phyloP scores from a whole-genome alignment of 331 rosid species.

The Acacia pycnantha region DNA sequence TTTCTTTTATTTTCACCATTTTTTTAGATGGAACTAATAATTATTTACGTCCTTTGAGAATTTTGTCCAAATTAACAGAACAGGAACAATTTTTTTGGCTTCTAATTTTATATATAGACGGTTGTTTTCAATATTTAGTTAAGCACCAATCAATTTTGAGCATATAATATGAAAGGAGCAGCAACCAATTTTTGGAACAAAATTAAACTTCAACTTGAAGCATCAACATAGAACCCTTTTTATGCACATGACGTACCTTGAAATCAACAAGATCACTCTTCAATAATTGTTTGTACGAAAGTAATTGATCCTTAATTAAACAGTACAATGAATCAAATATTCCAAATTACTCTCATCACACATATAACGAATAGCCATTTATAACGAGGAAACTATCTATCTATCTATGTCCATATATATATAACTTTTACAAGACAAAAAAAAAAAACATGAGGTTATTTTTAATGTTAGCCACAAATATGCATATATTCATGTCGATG shows the following conservation, averaged over 20 bases:
- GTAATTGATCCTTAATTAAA: background rate
- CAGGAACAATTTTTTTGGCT: background rate
- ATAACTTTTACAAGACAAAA: background rate
- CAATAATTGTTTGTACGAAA: background rate
- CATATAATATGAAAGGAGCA: constrained; percentile 24
- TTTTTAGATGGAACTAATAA: constrained; percentile 16
- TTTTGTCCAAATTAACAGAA: background rate
- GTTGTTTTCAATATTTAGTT: background rate
- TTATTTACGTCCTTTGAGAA: background rate
- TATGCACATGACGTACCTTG: background rate
- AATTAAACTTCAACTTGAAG: constrained; percentile 32
- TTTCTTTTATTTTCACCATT: background rate
- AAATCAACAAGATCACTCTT: background rate
- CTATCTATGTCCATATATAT: background rate
- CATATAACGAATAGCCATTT: background rate
- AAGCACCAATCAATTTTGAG: background rate
- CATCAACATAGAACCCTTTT: constrained; percentile 6
- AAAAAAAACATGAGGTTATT: background rate
- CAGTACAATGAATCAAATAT: background rate
- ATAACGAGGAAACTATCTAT: background rate
- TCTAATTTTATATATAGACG: background rate
- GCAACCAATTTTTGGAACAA: constrained; percentile 12
- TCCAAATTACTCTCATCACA: background rate
- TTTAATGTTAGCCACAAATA: background rate
- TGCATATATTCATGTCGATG: background rate